Base-by-base conservation (phyloP, 805 yeast species). In the Priceomyces melissophilus region DNA sequence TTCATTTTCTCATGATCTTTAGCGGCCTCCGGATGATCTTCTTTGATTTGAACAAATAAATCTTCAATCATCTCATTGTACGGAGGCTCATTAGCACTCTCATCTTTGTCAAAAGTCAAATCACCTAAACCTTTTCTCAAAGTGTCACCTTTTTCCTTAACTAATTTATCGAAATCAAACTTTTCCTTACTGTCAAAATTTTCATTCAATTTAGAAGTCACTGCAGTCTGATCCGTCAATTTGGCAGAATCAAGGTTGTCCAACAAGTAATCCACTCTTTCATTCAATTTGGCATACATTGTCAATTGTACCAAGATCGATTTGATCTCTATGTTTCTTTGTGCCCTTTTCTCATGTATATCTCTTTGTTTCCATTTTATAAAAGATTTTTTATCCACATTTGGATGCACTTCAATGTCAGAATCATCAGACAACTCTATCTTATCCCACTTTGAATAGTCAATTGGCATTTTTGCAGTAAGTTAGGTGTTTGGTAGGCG, bases 361-460 rank as follows among this genome's bases (percentile, higher is more conserved):
- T 90, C 96, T 55, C 96, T 84, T 66, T 93, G 99, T 59, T 88
- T 91, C 99, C 98, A 91, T 44, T 81, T 79, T 53, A 93, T 87
- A 51, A 93, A 91, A 1, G 98, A 90, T 30, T 69, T 71, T 60
- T 93, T 93, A 62, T 93, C 99, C 26, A 93, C 99, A 58, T 93
- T 93, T 44, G 98, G 99, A 60, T 93, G 99, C 11, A 91, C 98
- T 57, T 93, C 99, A 37, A 93, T 72, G 55, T 93, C 99, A 7
- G 96, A 88, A 63, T 93, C 99, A 60, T 93, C 99, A 14, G 96
- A 87, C 30, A 93, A 69, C 61, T 93, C 99, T 44, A 93, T 79
- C 60, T 88, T 87, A 64, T 93, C 99, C 98, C 99, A 93, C 60
- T 91, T 93, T 9, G 96, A 88, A 65, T 93, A 93, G 61, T 93